Percentiles rank a stretch among this genome's conserved stretches.
Conservation (phyloP, 345 rosid species). For the Eutrema japonicum region DNA sequence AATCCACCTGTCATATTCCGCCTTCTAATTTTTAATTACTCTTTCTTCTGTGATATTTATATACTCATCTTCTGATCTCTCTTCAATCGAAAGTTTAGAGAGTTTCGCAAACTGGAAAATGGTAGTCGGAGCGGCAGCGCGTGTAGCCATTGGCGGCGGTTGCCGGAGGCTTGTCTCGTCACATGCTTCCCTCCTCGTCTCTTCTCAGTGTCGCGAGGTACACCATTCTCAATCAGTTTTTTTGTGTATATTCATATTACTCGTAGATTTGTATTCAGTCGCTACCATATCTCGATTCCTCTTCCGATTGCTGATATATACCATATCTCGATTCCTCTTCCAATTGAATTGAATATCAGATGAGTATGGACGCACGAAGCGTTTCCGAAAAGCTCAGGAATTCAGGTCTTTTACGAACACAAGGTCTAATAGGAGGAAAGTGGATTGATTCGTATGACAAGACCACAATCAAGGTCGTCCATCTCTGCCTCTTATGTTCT, state of each 20-base stretch:
- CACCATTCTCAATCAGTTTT: neutral
- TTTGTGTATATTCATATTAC: neutral
- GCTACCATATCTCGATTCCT: neutral
- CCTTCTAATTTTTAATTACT: neutral
- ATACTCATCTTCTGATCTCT: neutral
- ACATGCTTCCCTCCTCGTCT: conserved; percentile 25
- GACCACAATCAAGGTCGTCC: conserved; percentile 65
- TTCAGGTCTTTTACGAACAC: conserved; percentile 65
- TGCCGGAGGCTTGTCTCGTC: conserved; percentile 34
- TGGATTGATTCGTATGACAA: conserved; percentile 84
- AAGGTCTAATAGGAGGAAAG: conserved; percentile 85
- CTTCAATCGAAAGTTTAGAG: conserved; percentile 4
- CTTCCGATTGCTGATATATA: conserved; percentile 23
- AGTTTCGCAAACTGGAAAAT: neutral
- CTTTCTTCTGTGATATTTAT: neutral
- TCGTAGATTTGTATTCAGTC: neutral
- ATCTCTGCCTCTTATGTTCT: conserved; percentile 6
- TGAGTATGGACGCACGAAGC: conserved; percentile 59
- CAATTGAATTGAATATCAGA: conserved; percentile 48
- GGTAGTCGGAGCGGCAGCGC: conserved; percentile 45
- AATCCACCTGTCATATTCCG: neutral
- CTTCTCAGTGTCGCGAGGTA: conserved; percentile 44
- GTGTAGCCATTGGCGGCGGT: conserved; percentile 38
- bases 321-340: neutral
- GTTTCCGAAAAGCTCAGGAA: conserved; percentile 51